These are phyloP conservation scores for Aspergillus pseudoterreus DNA, from an alignment of 2,329 filamentous ascomycete species.

Conservation along the genomic window DNA sequence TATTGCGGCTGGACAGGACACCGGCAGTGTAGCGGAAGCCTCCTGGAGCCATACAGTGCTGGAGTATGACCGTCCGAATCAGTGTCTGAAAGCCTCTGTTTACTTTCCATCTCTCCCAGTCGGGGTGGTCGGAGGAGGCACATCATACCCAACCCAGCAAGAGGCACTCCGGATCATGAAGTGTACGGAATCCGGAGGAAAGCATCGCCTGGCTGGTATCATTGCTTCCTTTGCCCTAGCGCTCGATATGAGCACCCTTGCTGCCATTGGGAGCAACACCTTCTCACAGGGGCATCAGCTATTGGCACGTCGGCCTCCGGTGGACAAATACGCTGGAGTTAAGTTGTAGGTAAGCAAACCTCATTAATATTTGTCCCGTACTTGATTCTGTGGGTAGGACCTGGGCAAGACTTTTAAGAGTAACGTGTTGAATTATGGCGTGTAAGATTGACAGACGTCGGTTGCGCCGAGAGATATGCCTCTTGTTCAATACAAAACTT, in stretches of 20 bases:
- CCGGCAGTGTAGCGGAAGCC: slow-evolving; percentile 17
- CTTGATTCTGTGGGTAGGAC: too few species aligned
- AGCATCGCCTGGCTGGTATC: slow-evolving; percentile 21
- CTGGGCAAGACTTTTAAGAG: too few species aligned
- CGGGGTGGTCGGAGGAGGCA: slow-evolving; percentile 24
- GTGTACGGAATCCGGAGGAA: slow-evolving; percentile 19
- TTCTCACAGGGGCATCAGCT: slow-evolving; percentile 7
- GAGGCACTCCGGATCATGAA: slow-evolving; percentile 22
- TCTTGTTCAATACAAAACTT: too few species aligned
- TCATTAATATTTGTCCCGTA: too few species aligned
- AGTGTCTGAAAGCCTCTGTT: slow-evolving; percentile 17
- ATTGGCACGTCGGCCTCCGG: too few species aligned
- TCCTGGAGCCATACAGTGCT: slow-evolving; percentile 19
- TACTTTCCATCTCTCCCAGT: slow-evolving; percentile 27
- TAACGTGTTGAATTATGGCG: too few species aligned
- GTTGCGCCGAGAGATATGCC: too few species aligned
- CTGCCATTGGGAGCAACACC: slow-evolving; percentile 16
- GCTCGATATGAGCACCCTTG: slow-evolving; percentile 21
- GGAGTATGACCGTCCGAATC: slow-evolving; percentile 16
- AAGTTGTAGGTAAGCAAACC: too few species aligned
- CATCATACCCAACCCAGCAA: slow-evolving; percentile 19
- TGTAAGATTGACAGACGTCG: too few species aligned
- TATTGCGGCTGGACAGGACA: slow-evolving; percentile 23
- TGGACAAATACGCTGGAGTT: too few species aligned
- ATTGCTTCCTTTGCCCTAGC: slow-evolving; percentile 25